Percentiles rank a stretch among this genome's conserved stretches.
Evolutionary conservation across 2,329 filamentous ascomycete species (phyloP).

Genomic region (Calycina herbarum): DNA sequence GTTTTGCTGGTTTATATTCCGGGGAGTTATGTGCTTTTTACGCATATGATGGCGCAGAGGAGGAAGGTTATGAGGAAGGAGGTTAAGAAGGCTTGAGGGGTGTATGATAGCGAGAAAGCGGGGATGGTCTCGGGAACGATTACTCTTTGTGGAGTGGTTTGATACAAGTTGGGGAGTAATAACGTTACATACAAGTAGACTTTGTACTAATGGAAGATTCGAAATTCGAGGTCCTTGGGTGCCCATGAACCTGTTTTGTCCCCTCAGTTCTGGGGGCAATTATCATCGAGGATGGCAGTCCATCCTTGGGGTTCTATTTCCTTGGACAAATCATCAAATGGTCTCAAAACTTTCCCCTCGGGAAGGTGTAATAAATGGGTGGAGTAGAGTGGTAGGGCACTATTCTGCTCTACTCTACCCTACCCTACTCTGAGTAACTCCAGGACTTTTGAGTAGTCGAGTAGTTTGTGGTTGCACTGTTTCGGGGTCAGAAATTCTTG

Average conservation of each 20-base stretch:
- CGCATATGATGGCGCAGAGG: conserved; percentile 92
- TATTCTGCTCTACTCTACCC: no score
- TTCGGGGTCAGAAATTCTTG: no score
- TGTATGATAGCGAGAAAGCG: background rate
- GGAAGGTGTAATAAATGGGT: no score
- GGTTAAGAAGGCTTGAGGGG: conserved; percentile 39
- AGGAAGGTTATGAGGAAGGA: conserved; percentile 70
- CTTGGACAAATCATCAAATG: no score
- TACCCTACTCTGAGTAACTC: no score
- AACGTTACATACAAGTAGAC: background rate
- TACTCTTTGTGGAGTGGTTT: background rate
- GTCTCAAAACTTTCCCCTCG: no score
- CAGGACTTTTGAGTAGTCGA: no score
- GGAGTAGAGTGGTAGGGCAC: no score
- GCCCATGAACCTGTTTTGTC: background rate
- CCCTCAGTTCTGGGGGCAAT: no score
- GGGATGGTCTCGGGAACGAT: background rate
- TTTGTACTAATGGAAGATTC: background rate
- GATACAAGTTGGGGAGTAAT: background rate
- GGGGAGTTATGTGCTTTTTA: conserved; percentile 83
- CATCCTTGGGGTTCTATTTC: background rate
- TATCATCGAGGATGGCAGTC: background rate
- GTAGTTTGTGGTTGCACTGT: no score
- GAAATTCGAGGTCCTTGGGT: background rate
- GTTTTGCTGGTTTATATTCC: conserved; percentile 78